These are phyloP conservation scores for Xylariomycetidae sp. DNA, from an alignment of 2,329 filamentous ascomycete genomes.

Conservation along the genomic window DNA sequence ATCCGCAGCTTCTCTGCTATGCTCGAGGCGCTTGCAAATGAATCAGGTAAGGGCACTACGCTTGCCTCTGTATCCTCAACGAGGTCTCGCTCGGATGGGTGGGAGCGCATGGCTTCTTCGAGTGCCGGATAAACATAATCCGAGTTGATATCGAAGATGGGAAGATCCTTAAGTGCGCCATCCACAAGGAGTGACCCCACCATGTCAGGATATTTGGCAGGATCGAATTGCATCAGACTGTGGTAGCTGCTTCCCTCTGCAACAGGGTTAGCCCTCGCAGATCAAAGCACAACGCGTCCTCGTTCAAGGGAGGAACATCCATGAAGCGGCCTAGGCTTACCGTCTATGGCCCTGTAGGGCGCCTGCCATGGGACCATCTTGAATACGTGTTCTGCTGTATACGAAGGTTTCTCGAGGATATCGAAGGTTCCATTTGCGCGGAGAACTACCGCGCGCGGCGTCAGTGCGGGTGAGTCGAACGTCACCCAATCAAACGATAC, in stretches of 20 bases:
- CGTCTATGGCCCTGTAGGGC: conserved; percentile 53
- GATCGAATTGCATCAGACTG: conserved; percentile 54
- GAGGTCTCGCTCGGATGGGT: conserved; percentile 26
- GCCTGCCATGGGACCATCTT: conserved; percentile 58
- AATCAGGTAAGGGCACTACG: conserved; percentile 31
- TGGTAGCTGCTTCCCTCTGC: conserved; percentile 49
- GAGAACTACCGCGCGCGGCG: conserved; percentile 55
- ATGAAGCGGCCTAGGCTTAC: too few species aligned
- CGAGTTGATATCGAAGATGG: conserved; percentile 53
- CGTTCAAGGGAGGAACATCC: too few species aligned
- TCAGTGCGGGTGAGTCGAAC: conserved; percentile 48
- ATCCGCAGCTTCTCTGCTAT: conserved; percentile 46
- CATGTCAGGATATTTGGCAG: conserved; percentile 46
- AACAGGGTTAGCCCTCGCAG: too few species aligned
- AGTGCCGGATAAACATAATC: conserved; percentile 37
- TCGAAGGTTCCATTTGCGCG: conserved; percentile 58
- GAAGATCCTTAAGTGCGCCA: conserved; percentile 46
- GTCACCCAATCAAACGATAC: conserved; percentile 67
- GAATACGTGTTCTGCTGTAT: conserved; percentile 53
- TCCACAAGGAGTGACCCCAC: conserved; percentile 52
- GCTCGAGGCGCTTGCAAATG: conserved; percentile 36
- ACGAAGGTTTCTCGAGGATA: conserved; percentile 57
- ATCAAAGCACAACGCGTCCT: too few species aligned
- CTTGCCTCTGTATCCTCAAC: conserved; percentile 34
- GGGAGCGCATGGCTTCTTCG: conserved; percentile 34